These are phyloP conservation scores for Ascochyta lentis DNA, from an alignment of 2,329 filamentous ascomycete species.

Conservation along the genomic window DNA sequence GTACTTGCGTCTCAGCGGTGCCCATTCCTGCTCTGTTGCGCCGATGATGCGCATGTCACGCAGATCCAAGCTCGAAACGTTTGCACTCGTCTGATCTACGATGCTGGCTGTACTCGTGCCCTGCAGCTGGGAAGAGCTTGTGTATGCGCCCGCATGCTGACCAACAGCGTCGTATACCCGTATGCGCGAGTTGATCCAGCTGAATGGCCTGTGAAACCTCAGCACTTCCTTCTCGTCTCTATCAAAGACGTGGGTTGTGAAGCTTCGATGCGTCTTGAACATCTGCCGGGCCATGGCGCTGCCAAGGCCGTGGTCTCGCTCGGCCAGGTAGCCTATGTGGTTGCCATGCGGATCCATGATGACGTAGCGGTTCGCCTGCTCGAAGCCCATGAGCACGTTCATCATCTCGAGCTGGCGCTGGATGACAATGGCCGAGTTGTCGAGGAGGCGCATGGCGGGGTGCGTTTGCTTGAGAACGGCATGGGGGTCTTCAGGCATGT, in stretches of 20 bases:
- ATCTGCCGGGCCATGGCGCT: constrained; percentile 64
- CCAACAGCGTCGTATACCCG: constrained; percentile 46
- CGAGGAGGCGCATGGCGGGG: constrained; percentile 63
- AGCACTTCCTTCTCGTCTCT: constrained; percentile 65
- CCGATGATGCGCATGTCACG: constrained; percentile 68
- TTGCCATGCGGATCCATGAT: constrained; percentile 70
- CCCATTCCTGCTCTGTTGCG: constrained; percentile 69
- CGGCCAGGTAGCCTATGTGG: constrained; percentile 69
- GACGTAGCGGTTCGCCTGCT: constrained; percentile 71
- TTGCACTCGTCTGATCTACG: constrained; percentile 54
- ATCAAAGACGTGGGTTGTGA: constrained; percentile 71
- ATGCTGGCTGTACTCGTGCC: constrained; percentile 53
- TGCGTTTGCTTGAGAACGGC: constrained; percentile 65
- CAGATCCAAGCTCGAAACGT: constrained; percentile 61
- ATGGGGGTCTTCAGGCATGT: constrained; percentile 67
- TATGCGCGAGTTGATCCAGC: constrained; percentile 67
- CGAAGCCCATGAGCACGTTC: constrained; percentile 70
- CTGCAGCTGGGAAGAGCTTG: constrained; percentile 54
- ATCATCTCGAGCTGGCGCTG: constrained; percentile 70
- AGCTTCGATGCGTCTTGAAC: constrained; percentile 67
- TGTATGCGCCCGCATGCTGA: constrained; percentile 34
- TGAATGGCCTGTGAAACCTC: constrained; percentile 67
- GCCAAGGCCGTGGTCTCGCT: constrained; percentile 66
- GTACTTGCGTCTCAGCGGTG: constrained; percentile 67
- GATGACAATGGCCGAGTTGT: constrained; percentile 67